A percentile compares a stretch with the other conserved stretches of the same genome.
Conservation (phyloP, 1,284 basidiomycete species). For the Phylloporus sp. region DNA sequence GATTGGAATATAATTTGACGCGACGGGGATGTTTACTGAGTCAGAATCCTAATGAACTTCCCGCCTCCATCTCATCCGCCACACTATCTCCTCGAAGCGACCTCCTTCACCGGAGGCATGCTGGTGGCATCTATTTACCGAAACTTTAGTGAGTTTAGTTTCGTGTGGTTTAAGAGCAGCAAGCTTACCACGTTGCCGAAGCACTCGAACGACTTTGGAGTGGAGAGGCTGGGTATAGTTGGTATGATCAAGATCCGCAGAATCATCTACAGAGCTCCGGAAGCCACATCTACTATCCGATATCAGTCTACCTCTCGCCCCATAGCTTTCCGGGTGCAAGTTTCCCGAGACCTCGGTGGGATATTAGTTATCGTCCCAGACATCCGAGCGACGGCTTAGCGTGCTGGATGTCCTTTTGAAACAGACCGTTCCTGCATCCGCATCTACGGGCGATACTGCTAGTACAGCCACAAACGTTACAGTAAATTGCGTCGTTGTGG, state of each 20-base stretch:
- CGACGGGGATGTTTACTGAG: conserved; percentile 35
- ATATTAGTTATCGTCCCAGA: conserved; percentile 76
- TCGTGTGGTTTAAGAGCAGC: background rate
- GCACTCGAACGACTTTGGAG: conserved; percentile 82
- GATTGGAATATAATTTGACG: conserved; percentile 79
- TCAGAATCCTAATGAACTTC: conserved; percentile 48
- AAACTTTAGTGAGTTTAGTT: conserved; percentile 61
- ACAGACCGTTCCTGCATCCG: conserved; percentile 78
- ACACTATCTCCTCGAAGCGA: conserved; percentile 46
- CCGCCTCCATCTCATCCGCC: conserved; percentile 35
- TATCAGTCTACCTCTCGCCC: conserved; percentile 66
- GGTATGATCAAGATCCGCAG: conserved; percentile 84
- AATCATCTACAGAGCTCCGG: conserved; percentile 77
- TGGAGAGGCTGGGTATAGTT: conserved; percentile 83
- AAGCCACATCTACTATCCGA: conserved; percentile 85
- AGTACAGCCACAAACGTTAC: conserved; percentile 56
- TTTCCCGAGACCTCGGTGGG: conserved; percentile 83
- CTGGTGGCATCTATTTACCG: conserved; percentile 83
- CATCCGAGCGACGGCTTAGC: conserved; percentile 73
- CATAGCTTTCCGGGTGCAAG: conserved; percentile 84
- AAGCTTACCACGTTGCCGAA: conserved; percentile 44
- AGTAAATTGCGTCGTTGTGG: too few relatives aligned
- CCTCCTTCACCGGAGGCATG: conserved; percentile 67
- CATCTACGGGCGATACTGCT: conserved; percentile 41
- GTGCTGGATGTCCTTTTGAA: conserved; percentile 82